These are phyloP conservation scores for Extremus antarcticus DNA, from an alignment of 495 filamentous ascomycete genomes.

Conservation along the genomic window DNA sequence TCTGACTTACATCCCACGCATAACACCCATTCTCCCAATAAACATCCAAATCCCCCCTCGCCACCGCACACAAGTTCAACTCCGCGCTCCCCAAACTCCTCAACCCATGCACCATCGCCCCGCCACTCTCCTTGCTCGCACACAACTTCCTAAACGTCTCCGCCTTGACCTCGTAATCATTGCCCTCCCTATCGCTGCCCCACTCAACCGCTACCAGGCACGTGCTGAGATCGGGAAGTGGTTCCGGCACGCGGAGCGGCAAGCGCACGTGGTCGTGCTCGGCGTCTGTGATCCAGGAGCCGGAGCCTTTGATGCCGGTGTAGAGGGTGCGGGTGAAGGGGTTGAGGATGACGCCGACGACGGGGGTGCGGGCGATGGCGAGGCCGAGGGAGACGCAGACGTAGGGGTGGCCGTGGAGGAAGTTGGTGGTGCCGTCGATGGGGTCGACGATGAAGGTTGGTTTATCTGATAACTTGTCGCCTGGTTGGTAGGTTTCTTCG, in stretches of 20 bases:
- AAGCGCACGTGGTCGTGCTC: conserved; percentile 38
- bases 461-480: conserved; percentile 47
- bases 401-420: conserved; percentile 70
- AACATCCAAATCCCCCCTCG: conserved; percentile 63
- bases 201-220: conserved; percentile 67
- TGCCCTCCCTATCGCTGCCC: conserved; percentile 58
- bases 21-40: conserved; percentile 95
- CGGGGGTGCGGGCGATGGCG: conserved; percentile 47
- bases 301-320: conserved; percentile 57
- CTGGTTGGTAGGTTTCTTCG: conserved; percentile 73
- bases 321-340: conserved; percentile 60
- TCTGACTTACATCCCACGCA: conserved; percentile 96
- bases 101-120: conserved; percentile 75
- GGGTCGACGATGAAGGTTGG: conserved; percentile 87
- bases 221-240: conserved; percentile 47
- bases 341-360: conserved; percentile 78
- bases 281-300: conserved; percentile 45
- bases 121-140: conserved; percentile 51
- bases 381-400: conserved; percentile 78
- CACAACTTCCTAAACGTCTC: conserved; percentile 59
- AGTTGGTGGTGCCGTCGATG: conserved; percentile 85
- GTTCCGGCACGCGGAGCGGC: conserved; percentile 40
- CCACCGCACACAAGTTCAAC: conserved; percentile 73
- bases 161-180: conserved; percentile 65
- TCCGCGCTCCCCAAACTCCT: conserved; percentile 69